Evolutionary conservation across 352 stramenopile genomes (phyloP).

Genomic region (Elongisporangium senticosum): DNA sequence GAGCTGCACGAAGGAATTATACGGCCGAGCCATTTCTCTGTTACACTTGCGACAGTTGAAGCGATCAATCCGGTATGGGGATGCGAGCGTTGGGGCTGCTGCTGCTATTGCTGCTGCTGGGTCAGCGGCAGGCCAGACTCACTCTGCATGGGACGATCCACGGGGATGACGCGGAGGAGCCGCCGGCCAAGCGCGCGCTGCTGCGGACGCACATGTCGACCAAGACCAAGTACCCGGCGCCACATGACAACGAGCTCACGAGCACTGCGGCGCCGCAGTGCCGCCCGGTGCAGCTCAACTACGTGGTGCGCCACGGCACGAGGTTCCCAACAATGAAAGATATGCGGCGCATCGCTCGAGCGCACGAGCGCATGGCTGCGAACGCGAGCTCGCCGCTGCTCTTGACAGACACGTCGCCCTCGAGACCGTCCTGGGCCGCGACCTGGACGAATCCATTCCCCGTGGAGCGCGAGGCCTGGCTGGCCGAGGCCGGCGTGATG

Average conservation of each 20-base stretch:
- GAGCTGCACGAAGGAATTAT: constrained; percentile 34
- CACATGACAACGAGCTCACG: constrained; percentile 4
- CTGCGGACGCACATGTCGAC: constrained; percentile 68
- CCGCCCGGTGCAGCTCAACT: constrained; percentile 63
- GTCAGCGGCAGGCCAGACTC: not conserved
- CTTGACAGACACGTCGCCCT: not conserved
- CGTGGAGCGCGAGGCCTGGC: constrained; percentile 31
- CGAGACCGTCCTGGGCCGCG: constrained; percentile 21
- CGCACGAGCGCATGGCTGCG: constrained; percentile 27
- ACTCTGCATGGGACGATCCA: not conserved
- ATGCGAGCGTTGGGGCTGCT: not conserved
- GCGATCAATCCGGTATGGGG: not conserved
- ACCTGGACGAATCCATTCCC: constrained; percentile 52
- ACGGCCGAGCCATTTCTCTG: constrained; percentile 16
- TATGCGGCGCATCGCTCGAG: constrained; percentile 46
- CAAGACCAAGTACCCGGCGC: constrained; percentile 63
- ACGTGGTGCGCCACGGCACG: constrained; percentile 71
- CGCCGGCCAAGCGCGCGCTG: constrained; percentile 14
- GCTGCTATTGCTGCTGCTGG: not conserved
- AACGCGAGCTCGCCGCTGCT: not conserved
- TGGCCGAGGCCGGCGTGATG: constrained; percentile 45
- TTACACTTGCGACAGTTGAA: not conserved
- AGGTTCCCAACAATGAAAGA: constrained; percentile 77
- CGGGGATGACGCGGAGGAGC: not conserved
- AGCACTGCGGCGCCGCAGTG: constrained; percentile 18